These are phyloP conservation scores for Epichloe sibirici DNA, from an alignment of 2,329 filamentous ascomycete genomes.

Conservation along the genomic window DNA sequence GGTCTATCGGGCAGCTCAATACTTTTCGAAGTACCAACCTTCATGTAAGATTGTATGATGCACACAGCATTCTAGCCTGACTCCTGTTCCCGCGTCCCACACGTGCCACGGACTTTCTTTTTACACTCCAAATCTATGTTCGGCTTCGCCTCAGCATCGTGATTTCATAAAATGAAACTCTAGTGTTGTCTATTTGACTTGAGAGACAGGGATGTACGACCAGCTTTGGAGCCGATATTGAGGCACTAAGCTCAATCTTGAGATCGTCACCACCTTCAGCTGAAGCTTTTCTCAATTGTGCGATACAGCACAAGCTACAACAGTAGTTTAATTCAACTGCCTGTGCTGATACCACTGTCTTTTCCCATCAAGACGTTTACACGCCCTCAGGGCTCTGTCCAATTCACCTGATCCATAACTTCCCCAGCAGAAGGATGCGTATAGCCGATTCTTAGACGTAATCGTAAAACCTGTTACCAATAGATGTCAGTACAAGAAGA, in stretches of 20 bases:
- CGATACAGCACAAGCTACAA: neutral
- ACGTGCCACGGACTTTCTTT: too few species aligned
- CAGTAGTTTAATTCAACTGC: neutral
- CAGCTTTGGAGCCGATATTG: neutral
- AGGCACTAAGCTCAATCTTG: neutral
- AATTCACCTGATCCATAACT: slow-evolving; percentile 88
- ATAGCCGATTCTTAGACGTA: slow-evolving; percentile 79
- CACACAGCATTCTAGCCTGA: too few species aligned
- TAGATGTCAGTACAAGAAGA: slow-evolving; percentile 5
- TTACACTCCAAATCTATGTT: too few species aligned
- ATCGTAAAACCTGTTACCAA: slow-evolving; percentile 55
- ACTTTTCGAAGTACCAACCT: too few species aligned
- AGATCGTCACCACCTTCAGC: neutral
- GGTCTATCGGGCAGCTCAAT: too few species aligned
- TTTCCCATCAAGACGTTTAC: neutral
- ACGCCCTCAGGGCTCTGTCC: slow-evolving; percentile 61
- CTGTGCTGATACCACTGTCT: neutral
- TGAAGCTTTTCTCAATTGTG: neutral
- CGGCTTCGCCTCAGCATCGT: too few species aligned
- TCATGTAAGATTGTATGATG: too few species aligned
- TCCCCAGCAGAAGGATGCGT: slow-evolving; percentile 55
- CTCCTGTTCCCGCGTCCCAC: too few species aligned
- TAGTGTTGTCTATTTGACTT: neutral
- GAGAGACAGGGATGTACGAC: neutral
- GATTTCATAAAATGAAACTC: too few species aligned